These are phyloP conservation scores for Uromyces viciae-fabae DNA, from an alignment of 1,284 basidiomycete genomes.

Conservation along the genomic window DNA sequence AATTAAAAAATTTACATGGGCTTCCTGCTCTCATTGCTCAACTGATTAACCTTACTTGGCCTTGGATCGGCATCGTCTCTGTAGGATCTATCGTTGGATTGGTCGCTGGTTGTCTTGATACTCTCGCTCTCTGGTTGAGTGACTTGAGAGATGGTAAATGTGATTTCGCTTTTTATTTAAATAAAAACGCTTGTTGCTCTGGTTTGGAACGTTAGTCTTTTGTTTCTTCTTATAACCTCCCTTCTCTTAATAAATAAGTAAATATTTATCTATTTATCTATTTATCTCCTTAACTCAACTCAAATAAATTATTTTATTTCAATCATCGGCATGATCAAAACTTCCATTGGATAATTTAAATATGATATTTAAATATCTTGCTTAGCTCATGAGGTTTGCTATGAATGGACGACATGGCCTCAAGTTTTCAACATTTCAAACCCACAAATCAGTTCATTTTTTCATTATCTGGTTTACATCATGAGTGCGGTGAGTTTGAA, in stretches of 20 bases:
- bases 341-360: too few relatives aligned
- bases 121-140: slow-evolving; percentile 70
- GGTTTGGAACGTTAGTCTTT: slow-evolving; percentile 67
- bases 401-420: slow-evolving; percentile 64
- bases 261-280: too few relatives aligned
- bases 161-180: slow-evolving; percentile 68
- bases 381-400: slow-evolving; percentile 67
- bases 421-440: slow-evolving; percentile 33
- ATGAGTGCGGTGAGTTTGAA: slow-evolving; percentile 49
- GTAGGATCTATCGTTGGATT: slow-evolving; percentile 68
- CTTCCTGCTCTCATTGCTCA: slow-evolving; percentile 56
- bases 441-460: background rate
- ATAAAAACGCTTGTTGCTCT: slow-evolving; percentile 68
- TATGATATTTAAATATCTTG: too few relatives aligned
- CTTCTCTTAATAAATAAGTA: background rate
- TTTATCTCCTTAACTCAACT: too few relatives aligned
- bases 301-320: too few relatives aligned
- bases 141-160: slow-evolving; percentile 70
- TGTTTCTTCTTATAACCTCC: slow-evolving; percentile 11
- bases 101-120: slow-evolving; percentile 69
- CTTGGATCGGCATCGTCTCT: slow-evolving; percentile 67
- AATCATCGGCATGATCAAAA: too few relatives aligned
- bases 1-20: background rate
- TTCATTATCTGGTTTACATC: slow-evolving; percentile 44
- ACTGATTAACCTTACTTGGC: slow-evolving; percentile 62